phyloP scores from a whole-genome alignment of 2,329 filamentous ascomycete species.

The Ambrosiella beaveri region DNA sequence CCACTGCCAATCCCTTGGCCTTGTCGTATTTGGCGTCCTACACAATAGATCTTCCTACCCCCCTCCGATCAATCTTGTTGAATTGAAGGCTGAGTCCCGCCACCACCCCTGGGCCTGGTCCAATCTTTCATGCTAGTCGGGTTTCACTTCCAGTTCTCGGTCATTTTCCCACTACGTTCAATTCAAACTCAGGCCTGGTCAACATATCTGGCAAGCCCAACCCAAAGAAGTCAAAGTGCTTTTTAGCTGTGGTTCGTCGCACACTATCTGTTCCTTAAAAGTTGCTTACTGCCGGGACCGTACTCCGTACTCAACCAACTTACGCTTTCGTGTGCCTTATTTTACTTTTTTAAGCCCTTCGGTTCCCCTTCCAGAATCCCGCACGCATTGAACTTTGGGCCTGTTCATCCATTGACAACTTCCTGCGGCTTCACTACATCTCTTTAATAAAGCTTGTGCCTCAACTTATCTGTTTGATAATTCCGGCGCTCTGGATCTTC shows the following conservation, averaged over 20 bases:
- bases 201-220: not conserved
- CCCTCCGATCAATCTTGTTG: not conserved
- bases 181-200: not conserved
- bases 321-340: not conserved
- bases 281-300: not conserved
- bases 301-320: not conserved
- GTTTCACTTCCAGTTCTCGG: not conserved
- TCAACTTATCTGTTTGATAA: not conserved
- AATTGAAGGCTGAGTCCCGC: conserved; percentile 2
- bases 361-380: conserved; percentile 6
- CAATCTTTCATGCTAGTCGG: not conserved
- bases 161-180: not conserved
- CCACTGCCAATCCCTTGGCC: not conserved
- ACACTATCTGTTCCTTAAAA: not conserved
- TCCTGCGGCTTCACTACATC: not conserved
- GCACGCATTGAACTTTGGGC: not conserved
- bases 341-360: conserved; percentile 2
- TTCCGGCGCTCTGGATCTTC: not conserved
- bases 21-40: not conserved
- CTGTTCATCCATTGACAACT: not conserved
- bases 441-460: not conserved
- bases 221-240: not conserved
- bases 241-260: not conserved
- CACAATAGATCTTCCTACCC: not conserved
- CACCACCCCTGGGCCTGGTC: not conserved